Evolutionary conservation across 371 early-diverging fungal genomes (phyloP).

Genomic region (Apophysomyces sp.): DNA sequence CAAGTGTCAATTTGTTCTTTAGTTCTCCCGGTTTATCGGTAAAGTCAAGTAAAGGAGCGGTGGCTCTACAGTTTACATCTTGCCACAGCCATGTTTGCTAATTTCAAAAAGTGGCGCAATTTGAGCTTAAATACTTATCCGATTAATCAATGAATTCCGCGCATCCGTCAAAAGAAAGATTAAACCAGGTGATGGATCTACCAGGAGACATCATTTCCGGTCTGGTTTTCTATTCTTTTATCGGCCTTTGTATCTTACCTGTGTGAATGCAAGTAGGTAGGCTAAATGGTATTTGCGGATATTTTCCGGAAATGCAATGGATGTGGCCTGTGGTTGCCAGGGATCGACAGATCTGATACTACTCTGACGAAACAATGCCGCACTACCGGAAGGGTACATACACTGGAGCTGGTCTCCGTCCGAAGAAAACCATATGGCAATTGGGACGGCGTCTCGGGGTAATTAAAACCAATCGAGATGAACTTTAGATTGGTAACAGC

Average conservation of each 20-base stretch:
- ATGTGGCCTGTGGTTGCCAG: neutral
- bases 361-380: neutral
- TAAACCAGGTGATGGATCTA: slow-evolving; percentile 1
- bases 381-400: neutral
- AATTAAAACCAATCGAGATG: neutral
- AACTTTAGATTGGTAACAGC: neutral
- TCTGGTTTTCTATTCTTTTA: neutral
- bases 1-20: neutral
- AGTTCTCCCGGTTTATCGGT: neutral
- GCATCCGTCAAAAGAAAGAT: neutral
- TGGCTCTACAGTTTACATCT: neutral
- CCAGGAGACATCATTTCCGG: neutral
- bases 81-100: neutral
- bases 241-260: neutral
- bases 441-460: slow-evolving; percentile 2
- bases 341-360: slow-evolving; percentile 1
- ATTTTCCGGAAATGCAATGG: neutral
- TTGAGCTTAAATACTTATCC: neutral
- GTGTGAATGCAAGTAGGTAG: neutral
- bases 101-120: neutral
- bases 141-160: neutral
- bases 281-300: neutral
- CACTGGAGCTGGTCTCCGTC: neutral
- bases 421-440: neutral
- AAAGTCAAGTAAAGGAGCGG: neutral